A percentile compares a stretch with the other conserved stretches of the same genome.
These are phyloP conservation scores for Chloromonas sp. DNA, from an alignment of 163 green algal species.

Conservation along the genomic window DNA sequence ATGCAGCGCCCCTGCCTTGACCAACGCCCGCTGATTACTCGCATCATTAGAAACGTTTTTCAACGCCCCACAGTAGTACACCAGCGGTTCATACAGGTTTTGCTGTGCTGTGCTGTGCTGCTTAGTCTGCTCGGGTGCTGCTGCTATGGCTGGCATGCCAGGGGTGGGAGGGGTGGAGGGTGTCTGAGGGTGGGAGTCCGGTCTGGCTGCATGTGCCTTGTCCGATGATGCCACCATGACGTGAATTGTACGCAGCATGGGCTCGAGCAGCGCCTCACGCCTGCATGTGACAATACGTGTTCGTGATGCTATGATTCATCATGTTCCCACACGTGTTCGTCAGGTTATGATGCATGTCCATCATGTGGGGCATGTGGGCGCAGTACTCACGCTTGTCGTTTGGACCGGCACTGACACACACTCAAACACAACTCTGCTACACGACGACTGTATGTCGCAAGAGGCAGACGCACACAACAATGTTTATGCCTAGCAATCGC, in stretches of 20 bases:
- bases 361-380: too few relatives aligned
- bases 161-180: neutral
- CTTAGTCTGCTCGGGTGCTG: neutral
- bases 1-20: constrained; percentile 29
- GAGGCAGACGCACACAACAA: too few relatives aligned
- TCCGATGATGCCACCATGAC: constrained; percentile 8
- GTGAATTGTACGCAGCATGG: constrained; percentile 26
- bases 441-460: too few relatives aligned
- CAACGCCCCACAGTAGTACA: constrained; percentile 37
- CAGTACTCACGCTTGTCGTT: too few relatives aligned
- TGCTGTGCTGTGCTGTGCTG: neutral
- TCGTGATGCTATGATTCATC: too few relatives aligned
- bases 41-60: constrained; percentile 45
- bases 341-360: too few relatives aligned
- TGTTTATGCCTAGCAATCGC: too few relatives aligned
- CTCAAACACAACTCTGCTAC: too few relatives aligned
- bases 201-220: neutral
- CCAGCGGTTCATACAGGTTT: constrained; percentile 26
- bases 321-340: too few relatives aligned
- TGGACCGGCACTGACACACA: too few relatives aligned
- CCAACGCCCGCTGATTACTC: constrained; percentile 16
- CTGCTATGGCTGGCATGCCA: neutral
- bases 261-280: constrained; percentile 35
- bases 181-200: neutral
- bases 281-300: neutral